Evolutionary conservation across 345 rosid genomes (phyloP).

Genomic region (Pseudoturritis turrita): DNA sequence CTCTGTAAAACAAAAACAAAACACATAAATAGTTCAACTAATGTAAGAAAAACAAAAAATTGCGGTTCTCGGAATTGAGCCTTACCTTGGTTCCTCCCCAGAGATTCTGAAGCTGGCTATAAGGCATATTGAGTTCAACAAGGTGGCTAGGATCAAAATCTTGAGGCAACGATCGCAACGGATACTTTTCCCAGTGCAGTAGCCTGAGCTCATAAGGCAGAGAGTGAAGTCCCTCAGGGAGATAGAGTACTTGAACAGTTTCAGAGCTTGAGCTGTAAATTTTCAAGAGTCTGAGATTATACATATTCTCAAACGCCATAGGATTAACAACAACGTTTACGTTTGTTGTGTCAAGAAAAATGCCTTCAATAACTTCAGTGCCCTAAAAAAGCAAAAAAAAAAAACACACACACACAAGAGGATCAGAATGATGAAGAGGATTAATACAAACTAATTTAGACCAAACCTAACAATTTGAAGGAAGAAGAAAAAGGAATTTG

Average conservation of each 20-base stretch:
- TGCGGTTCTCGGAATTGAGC: neutral
- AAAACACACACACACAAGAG: neutral
- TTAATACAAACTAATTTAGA: neutral
- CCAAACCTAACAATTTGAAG: neutral
- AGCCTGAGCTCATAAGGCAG: conserved; percentile 18
- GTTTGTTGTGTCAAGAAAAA: conserved; percentile 7
- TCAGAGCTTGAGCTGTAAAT: neutral
- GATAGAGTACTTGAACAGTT: neutral
- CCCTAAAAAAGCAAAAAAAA: conserved; percentile 20
- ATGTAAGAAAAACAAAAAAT: neutral
- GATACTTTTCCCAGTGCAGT: conserved; percentile 29
- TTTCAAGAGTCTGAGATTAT: conserved; percentile 12
- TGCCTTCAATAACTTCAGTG: conserved; percentile 24
- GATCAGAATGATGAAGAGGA: neutral
- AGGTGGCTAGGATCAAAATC: neutral
- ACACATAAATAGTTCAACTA: neutral
- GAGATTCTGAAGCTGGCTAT: conserved; percentile 14
- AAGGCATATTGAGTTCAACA: conserved; percentile 16
- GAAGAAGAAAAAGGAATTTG: neutral
- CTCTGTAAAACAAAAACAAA: neutral
- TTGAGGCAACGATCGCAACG: neutral
- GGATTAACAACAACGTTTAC: neutral
- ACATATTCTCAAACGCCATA: conserved; percentile 19
- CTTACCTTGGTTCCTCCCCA: conserved; percentile 17
- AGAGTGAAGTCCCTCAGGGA: neutral